Percentiles rank a stretch among this genome's conserved stretches.
These are phyloP conservation scores for Aurinia saxatilis DNA, from an alignment of 345 rosid genomes.

Conservation along the genomic window DNA sequence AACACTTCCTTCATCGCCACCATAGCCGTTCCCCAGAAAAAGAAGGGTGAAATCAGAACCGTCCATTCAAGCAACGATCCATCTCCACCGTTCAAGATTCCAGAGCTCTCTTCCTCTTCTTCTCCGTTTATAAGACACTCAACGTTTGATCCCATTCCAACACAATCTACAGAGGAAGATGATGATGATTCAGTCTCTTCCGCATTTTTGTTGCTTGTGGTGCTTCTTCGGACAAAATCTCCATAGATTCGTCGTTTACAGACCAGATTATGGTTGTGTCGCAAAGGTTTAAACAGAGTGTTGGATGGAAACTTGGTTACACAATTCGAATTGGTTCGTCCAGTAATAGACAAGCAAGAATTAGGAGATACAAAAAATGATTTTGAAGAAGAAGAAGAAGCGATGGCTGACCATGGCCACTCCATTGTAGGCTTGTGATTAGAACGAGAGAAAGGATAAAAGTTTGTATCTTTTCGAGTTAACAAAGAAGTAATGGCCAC, in stretches of 20 bases:
- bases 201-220: constrained; percentile 22
- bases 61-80: constrained; percentile 40
- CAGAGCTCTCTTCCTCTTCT: constrained; percentile 16
- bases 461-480: constrained; percentile 14
- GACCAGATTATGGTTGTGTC: constrained; percentile 3
- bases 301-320: not conserved
- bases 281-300: not conserved
- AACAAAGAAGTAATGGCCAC: constrained; percentile 19
- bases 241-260: constrained; percentile 18
- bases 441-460: constrained; percentile 8
- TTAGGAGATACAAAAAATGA: constrained; percentile 13
- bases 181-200: constrained; percentile 20
- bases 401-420: constrained; percentile 22
- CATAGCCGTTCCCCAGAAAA: constrained; percentile 98
- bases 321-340: not conserved
- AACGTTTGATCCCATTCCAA: constrained; percentile 49
- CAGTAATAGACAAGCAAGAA: not conserved
- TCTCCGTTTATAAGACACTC: constrained; percentile 35
- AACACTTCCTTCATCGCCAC: constrained; percentile 96
- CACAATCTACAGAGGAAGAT: constrained; percentile 34
- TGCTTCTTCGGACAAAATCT: constrained; percentile 25
- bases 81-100: constrained; percentile 13
- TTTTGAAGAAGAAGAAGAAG: constrained; percentile 10
- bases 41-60: constrained; percentile 82
- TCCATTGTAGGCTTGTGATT: constrained; percentile 19